Conservation (phyloP, 2,329 filamentous ascomycete genomes). For the Alternaria burnsii region DNA sequence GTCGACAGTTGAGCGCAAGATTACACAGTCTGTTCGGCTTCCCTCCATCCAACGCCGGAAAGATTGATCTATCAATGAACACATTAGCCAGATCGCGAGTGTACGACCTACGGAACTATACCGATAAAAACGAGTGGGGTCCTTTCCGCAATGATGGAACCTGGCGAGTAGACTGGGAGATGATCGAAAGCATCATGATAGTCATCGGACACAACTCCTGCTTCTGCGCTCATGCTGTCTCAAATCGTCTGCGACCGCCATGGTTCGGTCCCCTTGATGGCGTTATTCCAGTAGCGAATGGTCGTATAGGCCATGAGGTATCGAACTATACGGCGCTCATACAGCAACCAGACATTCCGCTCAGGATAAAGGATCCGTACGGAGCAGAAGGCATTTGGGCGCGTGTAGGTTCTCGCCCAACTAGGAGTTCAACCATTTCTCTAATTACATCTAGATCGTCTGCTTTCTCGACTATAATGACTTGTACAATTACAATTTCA, state of each 20-base stretch:
- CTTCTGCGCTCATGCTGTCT: constrained; percentile 36
- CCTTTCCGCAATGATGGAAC: constrained; percentile 73
- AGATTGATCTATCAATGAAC: constrained; percentile 54
- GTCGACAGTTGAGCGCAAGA: constrained; percentile 72
- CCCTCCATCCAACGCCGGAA: constrained; percentile 56
- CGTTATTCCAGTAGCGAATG: constrained; percentile 26
- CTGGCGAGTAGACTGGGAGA: constrained; percentile 77
- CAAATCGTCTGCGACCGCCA: constrained; percentile 35
- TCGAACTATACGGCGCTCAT: constrained; percentile 19
- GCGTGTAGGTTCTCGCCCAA: constrained; percentile 58
- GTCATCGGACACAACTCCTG: constrained; percentile 68
- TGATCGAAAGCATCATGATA: constrained; percentile 77
- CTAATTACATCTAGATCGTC: constrained; percentile 49
- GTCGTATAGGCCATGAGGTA: constrained; percentile 17
- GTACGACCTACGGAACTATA: constrained; percentile 78
- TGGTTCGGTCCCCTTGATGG: constrained; percentile 45
- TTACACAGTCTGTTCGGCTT: constrained; percentile 74
- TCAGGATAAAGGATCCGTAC: constrained; percentile 72
- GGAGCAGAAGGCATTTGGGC: constrained; percentile 68
- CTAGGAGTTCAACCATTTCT: background rate
- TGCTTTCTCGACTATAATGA: constrained; percentile 61
- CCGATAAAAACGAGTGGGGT: constrained; percentile 69
- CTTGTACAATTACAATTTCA: constrained; percentile 77
- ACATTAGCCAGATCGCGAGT: constrained; percentile 73
- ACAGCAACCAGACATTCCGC: constrained; percentile 49